A percentile compares a stretch with the other conserved stretches of the same genome.
Conservation (phyloP, 345 rosid genomes). For the Turritis glabra region DNA sequence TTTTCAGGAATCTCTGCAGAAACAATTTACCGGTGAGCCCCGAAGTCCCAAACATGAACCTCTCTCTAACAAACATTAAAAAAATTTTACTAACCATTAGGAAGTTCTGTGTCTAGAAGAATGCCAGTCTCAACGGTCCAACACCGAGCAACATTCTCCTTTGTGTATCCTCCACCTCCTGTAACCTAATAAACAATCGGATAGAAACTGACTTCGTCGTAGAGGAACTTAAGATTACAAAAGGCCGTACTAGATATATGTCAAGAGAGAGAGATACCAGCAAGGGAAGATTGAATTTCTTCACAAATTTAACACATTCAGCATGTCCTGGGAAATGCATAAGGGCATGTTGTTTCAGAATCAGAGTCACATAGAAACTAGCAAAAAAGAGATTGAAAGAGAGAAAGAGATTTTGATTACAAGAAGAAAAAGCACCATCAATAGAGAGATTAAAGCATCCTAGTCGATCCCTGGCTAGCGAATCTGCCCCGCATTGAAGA, state of each 20-base stretch:
- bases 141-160: constrained; percentile 98
- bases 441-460: constrained; percentile 98
- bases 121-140: constrained; percentile 97
- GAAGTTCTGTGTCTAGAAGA: constrained; percentile 86
- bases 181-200: constrained; percentile 61
- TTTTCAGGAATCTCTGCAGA: constrained; percentile 91
- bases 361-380: constrained; percentile 4
- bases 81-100: constrained; percentile 62
- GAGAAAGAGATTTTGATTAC: constrained; percentile 43
- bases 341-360: background rate
- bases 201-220: background rate
- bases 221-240: background rate
- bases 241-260: background rate
- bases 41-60: background rate
- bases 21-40: background rate
- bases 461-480: constrained; percentile 95
- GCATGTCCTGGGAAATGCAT: constrained; percentile 72
- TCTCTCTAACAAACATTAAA: background rate
- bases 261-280: constrained; percentile 52
- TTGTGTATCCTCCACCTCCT: constrained; percentile 98
- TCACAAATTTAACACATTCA: constrained; percentile 91
- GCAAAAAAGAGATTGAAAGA: background rate
- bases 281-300: constrained; percentile 87
- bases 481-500: constrained; percentile 99
- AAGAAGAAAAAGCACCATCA: constrained; percentile 77